Conservation (phyloP, 805 yeast species). For the Kuraishia ogatae region DNA sequence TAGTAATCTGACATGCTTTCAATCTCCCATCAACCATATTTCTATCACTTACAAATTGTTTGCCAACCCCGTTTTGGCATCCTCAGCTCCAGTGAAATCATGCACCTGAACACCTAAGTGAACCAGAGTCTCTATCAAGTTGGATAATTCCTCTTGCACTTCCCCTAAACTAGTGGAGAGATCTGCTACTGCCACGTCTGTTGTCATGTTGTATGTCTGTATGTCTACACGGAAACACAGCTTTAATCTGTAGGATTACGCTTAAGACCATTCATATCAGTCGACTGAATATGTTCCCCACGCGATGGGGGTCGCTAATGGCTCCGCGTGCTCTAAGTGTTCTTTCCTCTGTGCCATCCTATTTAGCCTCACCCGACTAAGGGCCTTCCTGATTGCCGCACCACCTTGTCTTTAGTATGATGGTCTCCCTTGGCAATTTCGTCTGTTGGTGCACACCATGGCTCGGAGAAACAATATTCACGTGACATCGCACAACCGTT, state of each 20-base stretch:
- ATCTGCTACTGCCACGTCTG: slow-evolving; percentile 17
- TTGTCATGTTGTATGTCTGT: slow-evolving; percentile 15
- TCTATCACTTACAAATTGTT: slow-evolving; percentile 32
- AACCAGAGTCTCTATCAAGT: slow-evolving; percentile 68
- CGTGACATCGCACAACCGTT: slow-evolving; percentile 4
- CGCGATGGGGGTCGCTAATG: too few species aligned
- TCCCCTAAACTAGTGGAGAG: slow-evolving; percentile 14
- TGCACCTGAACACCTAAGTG: slow-evolving; percentile 90
- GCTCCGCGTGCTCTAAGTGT: too few species aligned
- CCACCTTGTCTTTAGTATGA: not conserved
- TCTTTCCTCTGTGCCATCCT: too few species aligned
- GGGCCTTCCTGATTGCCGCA: not conserved
- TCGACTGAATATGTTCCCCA: not conserved
- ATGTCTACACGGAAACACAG: too few species aligned
- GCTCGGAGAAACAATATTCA: not conserved
- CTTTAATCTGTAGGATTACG: too few species aligned
- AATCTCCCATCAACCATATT: too few species aligned
- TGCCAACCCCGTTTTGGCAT: slow-evolving; percentile 55
- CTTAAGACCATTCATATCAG: not conserved
- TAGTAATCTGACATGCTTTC: slow-evolving; percentile 3
- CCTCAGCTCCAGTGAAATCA: slow-evolving; percentile 85
- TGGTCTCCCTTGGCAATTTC: not conserved
- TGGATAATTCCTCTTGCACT: slow-evolving; percentile 33
- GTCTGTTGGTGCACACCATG: not conserved
- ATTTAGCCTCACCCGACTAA: too few species aligned